These are phyloP conservation scores for Cercospora janseana DNA, from an alignment of 2,329 filamentous ascomycete genomes.

Conservation along the genomic window DNA sequence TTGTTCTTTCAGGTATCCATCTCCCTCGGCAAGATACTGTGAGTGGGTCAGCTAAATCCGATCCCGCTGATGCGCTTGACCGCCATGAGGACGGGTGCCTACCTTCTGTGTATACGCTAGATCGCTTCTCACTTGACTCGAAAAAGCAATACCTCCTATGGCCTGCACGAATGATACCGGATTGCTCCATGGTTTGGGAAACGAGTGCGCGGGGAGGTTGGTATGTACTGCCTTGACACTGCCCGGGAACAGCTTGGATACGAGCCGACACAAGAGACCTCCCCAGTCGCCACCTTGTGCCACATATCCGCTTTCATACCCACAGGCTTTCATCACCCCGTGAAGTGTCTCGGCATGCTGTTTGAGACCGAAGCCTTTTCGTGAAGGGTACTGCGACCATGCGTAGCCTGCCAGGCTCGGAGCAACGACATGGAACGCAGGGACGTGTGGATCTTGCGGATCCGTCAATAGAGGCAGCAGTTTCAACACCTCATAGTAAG, in stretches of 20 bases:
- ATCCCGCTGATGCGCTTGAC: too few species aligned
- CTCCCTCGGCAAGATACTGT: slow-evolving; percentile 9
- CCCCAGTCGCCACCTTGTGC: slow-evolving; percentile 70
- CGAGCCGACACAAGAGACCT: slow-evolving; percentile 59
- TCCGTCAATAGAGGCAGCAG: slow-evolving; percentile 52
- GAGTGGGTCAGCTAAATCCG: slow-evolving; percentile 1
- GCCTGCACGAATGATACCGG: slow-evolving; percentile 5
- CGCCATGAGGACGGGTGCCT: too few species aligned
- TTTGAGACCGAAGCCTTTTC: slow-evolving; percentile 27
- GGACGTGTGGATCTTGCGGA: slow-evolving; percentile 27
- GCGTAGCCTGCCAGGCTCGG: slow-evolving; percentile 49
- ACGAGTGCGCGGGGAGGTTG: slow-evolving; percentile 47
- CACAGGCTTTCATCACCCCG: slow-evolving; percentile 66
- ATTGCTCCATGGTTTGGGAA: slow-evolving; percentile 14
- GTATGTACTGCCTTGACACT: slow-evolving; percentile 58
- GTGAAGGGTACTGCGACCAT: slow-evolving; percentile 40
- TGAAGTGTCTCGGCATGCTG: slow-evolving; percentile 45
- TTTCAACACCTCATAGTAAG: slow-evolving; percentile 64
- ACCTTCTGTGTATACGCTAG: slow-evolving; percentile 13
- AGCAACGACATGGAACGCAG: slow-evolving; percentile 49
- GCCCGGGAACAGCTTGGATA: slow-evolving; percentile 57
- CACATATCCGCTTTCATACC: slow-evolving; percentile 57
- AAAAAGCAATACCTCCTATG: slow-evolving; percentile 2
- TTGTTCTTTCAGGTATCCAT: slow-evolving; percentile 17
- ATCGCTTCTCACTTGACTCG: not conserved